Evolutionary conservation across 2,329 filamentous ascomycete species (phyloP).

Genomic region (Sporothrix curviconia): DNA sequence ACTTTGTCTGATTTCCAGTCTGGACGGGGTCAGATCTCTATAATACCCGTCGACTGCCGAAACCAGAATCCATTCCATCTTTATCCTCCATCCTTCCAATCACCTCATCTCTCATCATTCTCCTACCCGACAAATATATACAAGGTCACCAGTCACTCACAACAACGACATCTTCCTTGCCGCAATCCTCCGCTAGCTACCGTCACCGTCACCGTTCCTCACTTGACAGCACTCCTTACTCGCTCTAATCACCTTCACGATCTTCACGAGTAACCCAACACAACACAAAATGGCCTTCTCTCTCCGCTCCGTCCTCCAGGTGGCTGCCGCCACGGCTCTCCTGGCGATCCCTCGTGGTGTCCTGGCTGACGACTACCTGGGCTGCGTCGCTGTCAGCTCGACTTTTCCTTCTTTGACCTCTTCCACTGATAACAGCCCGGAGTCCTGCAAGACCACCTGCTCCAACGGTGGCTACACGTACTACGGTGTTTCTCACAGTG

Average conservation of each 20-base stretch:
- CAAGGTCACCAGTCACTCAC: too few relatives aligned
- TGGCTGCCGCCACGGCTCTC: slow-evolving; percentile 8
- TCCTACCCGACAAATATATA: too few relatives aligned
- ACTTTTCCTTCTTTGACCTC: slow-evolving; percentile 13
- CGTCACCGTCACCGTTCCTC: neutral
- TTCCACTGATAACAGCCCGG: slow-evolving; percentile 15
- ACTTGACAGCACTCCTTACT: neutral
- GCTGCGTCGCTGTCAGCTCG: slow-evolving; percentile 20
- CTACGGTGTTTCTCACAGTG: slow-evolving; percentile 18
- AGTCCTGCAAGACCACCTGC: slow-evolving; percentile 14
- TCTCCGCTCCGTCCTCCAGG: slow-evolving; percentile 10
- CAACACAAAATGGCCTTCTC: slow-evolving; percentile 10
- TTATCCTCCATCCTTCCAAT: neutral
- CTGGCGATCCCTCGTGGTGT: slow-evolving; percentile 8
- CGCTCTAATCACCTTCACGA: neutral
- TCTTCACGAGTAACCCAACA: neutral
- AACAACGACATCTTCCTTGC: too few relatives aligned
- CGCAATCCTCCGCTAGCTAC: too few relatives aligned
- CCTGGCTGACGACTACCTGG: slow-evolving; percentile 13
- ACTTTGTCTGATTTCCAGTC: neutral
- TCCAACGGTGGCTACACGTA: slow-evolving; percentile 14
- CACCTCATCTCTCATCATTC: too few relatives aligned
- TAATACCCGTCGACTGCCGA: slow-evolving; percentile 5
- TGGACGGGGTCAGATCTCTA: neutral
- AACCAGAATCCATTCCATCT: neutral